A percentile compares a stretch with the other conserved stretches of the same genome.
Conservation (phyloP, 2,329 filamentous ascomycete species). For the Chrysoporthe puriensis region DNA sequence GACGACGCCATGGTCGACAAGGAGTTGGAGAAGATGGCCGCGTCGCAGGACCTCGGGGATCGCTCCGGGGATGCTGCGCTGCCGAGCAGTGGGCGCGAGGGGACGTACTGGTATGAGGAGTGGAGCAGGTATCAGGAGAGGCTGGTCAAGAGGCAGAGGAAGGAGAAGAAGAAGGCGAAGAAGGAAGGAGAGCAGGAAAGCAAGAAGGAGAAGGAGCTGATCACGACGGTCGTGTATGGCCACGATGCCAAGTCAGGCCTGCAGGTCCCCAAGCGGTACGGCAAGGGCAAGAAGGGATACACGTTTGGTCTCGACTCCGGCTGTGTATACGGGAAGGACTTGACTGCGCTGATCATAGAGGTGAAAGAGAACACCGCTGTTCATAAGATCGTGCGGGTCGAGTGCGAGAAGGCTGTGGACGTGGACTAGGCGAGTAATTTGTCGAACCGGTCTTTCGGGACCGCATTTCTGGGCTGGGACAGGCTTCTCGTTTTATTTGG, state of each 20-base stretch:
- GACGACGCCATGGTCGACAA: slow-evolving; percentile 29
- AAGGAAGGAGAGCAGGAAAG: slow-evolving; percentile 48
- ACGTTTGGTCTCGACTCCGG: slow-evolving; percentile 85
- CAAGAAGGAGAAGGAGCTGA: slow-evolving; percentile 34
- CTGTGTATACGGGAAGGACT: slow-evolving; percentile 74
- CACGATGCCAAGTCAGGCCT: slow-evolving; percentile 80
- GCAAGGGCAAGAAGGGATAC: slow-evolving; percentile 47
- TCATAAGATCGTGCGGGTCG: slow-evolving; percentile 46
- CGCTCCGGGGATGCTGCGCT: slow-evolving; percentile 32
- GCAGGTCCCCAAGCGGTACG: slow-evolving; percentile 38
- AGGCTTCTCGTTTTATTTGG: neutral
- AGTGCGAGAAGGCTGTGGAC: slow-evolving; percentile 37
- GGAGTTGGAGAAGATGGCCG: slow-evolving; percentile 29
- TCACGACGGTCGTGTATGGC: slow-evolving; percentile 79
- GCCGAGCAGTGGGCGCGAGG: slow-evolving; percentile 50
- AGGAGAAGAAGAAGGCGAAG: slow-evolving; percentile 53
- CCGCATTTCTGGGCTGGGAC: neutral
- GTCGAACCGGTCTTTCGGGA: neutral
- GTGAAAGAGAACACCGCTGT: slow-evolving; percentile 42
- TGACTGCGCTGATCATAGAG: slow-evolving; percentile 79
- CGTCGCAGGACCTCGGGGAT: slow-evolving; percentile 26
- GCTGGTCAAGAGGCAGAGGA: slow-evolving; percentile 30
- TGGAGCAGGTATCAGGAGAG: slow-evolving; percentile 59
- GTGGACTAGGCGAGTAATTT: neutral
- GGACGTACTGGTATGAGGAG: slow-evolving; percentile 68